These are phyloP conservation scores for Tarenaya hassleriana DNA, from an alignment of 345 rosid species.

Conservation along the genomic window DNA sequence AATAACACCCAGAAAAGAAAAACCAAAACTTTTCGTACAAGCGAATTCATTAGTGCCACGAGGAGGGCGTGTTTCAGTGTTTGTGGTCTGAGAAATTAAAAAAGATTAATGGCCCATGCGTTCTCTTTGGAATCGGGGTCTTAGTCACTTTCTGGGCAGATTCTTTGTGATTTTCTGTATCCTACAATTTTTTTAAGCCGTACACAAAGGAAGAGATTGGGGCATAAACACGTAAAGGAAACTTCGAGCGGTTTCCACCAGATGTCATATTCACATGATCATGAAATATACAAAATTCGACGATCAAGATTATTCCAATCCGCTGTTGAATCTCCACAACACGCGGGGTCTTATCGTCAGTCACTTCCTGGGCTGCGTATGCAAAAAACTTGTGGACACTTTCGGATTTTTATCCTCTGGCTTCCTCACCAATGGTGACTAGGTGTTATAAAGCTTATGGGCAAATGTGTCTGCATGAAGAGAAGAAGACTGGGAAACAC, in stretches of 20 bases:
- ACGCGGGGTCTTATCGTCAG: conserved; percentile 13
- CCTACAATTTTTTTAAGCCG: too few species aligned
- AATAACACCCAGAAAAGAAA: too few species aligned
- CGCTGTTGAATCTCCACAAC: conserved; percentile 15
- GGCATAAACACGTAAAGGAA: too few species aligned
- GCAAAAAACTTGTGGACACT: conserved; percentile 13
- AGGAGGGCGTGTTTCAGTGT: background rate
- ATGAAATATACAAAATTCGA: conserved; percentile 13
- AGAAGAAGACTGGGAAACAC: conserved; percentile 26
- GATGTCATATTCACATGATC: conserved; percentile 17
- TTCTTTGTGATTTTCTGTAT: background rate
- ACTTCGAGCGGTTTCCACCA: too few species aligned
- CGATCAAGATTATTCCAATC: background rate
- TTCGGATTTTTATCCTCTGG: conserved; percentile 16
- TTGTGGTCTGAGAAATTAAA: conserved; percentile 17
- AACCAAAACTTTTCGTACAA: too few species aligned
- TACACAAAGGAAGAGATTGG: background rate
- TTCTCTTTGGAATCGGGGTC: conserved; percentile 10
- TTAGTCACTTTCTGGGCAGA: background rate
- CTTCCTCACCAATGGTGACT: conserved; percentile 3
- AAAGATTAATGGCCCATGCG: background rate
- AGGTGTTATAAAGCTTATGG: conserved; percentile 9
- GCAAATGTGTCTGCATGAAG: conserved; percentile 19
- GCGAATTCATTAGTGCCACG: too few species aligned
- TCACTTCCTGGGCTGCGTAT: conserved; percentile 17